Evolutionary conservation across 306 rosid genomes (phyloP).

Genomic region (Quercus ilex): DNA sequence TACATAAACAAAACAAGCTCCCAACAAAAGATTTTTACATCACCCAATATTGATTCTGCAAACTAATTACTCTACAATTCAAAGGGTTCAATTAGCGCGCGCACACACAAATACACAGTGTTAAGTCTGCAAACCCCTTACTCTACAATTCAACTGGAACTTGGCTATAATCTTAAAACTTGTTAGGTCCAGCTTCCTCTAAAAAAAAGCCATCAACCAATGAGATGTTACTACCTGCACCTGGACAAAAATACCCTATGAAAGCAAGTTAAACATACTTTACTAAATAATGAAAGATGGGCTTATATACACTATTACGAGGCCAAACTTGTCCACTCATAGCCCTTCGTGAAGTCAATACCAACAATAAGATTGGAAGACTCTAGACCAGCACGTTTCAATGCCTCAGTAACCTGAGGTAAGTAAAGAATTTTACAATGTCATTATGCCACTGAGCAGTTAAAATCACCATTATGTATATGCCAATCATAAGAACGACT

Average conservation of each 20-base stretch:
- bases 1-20: too few relatives aligned
- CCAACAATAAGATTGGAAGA: conserved; percentile 95
- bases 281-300: neutral
- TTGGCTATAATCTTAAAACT: too few relatives aligned
- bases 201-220: too few relatives aligned
- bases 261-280: conserved; percentile 24
- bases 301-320: conserved; percentile 13
- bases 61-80: too few relatives aligned
- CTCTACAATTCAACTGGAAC: too few relatives aligned
- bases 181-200: too few relatives aligned
- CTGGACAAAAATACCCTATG: neutral
- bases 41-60: too few relatives aligned
- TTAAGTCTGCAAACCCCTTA: too few relatives aligned
- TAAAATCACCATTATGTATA: neutral
- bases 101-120: too few relatives aligned
- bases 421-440: conserved; percentile 11
- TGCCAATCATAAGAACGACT: conserved; percentile 3
- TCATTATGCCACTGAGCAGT: conserved; percentile 1
- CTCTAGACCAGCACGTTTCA: conserved; percentile 80
- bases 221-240: too few relatives aligned
- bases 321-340: conserved; percentile 95
- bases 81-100: too few relatives aligned
- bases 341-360: conserved; percentile 96
- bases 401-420: conserved; percentile 80
- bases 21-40: too few relatives aligned